Conservation (phyloP, 257 asterid species). For the Paraleonurus japonicus region DNA sequence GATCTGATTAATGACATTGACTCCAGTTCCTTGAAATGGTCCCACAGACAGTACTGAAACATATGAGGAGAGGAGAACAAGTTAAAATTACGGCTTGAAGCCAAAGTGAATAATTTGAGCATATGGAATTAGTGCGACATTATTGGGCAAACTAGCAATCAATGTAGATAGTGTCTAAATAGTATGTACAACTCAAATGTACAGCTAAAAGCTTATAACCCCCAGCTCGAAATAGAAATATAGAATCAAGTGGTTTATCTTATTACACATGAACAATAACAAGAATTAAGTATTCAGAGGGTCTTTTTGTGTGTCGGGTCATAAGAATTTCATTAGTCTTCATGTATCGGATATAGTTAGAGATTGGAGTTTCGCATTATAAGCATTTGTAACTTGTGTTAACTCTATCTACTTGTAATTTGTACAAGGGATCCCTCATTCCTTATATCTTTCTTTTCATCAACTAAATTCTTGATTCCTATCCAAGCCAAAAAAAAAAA, state of each 20-base stretch:
- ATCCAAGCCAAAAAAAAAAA: too few species aligned
- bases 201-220: not conserved
- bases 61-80: not conserved
- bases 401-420: too few species aligned
- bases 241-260: not conserved
- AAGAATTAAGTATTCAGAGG: too few species aligned
- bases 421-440: too few species aligned
- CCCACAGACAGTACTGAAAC: slow-evolving; percentile 90
- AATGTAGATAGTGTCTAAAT: not conserved
- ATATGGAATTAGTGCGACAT: not conserved
- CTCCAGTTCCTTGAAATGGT: slow-evolving; percentile 87
- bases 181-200: not conserved
- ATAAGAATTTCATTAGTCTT: too few species aligned
- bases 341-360: too few species aligned
- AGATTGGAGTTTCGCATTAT: too few species aligned
- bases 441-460: too few species aligned
- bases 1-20: slow-evolving; percentile 74
- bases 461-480: too few species aligned
- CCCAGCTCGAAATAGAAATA: not conserved
- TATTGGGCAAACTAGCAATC: not conserved
- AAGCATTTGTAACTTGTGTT: too few species aligned
- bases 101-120: not conserved
- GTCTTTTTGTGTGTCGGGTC: too few species aligned
- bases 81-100: not conserved
- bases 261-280: not conserved